Base-by-base conservation (phyloP, 2,329 filamentous ascomycete genomes). In the Stylonectria norvegica region DNA sequence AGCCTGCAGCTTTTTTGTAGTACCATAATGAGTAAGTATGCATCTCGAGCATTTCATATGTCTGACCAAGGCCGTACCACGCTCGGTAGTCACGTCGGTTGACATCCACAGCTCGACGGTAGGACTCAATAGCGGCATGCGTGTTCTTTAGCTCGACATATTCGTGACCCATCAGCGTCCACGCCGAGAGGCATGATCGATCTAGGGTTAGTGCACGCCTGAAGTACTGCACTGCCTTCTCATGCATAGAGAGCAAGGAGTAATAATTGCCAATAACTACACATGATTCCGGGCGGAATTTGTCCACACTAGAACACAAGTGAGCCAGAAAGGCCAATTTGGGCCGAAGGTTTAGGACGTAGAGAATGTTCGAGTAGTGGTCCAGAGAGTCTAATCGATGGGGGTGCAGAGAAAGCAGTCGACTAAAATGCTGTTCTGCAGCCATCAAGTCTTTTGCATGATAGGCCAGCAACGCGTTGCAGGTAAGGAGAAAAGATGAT, bases 101-200 rank as follows among this genome's bases (percentile, higher is more conserved):
- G 53, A 93, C 88, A 57, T 98, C 93, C 2, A 98, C 91, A 2
- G 93, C 93, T 29, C 93, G 84, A 2, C 93, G 82, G 60, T 98
- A 98, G 1, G 89, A 95, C 63, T 98, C 93, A 47, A 98, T 97
- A 7, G 93, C 93, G 0, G 93, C 91, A 57, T 98, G 93, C 0
- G 91, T 97, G 61, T 98, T 98, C 60, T 97, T 98, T 66, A 98
- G 82, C 65, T 98, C 93, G 38, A 97, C 89, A 55, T 96, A 98
- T 63, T 98, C 93, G 64, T 98, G 93, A 1, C 93, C 93, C 91
- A 98, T 97, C 1, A 98, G 73, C 0, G 93, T 98, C 93, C 93
- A 98, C 2, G 93, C 93, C 0, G 89, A 94, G 12, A 96, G 76
- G 61, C 93, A 98, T 18, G 83, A 85, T 8, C 91, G 83, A 60